A percentile compares a stretch with the other conserved stretches of the same genome.
Evolutionary conservation across 129 eudicot genomes (phyloP).

Genomic region (Erigeron canadensis): DNA sequence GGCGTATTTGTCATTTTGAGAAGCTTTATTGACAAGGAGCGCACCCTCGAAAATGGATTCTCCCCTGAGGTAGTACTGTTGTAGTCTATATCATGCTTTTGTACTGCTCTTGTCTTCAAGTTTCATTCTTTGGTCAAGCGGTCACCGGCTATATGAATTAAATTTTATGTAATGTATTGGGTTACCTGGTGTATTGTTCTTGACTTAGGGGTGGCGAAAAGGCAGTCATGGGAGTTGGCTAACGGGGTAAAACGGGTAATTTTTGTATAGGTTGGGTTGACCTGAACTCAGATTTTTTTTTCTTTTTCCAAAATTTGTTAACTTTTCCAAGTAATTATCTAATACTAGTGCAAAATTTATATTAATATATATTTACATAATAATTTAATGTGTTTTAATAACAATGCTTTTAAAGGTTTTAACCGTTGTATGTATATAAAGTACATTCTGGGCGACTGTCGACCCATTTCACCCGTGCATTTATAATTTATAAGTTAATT

Average conservation of each 20-base stretch:
- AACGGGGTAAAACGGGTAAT: not conserved
- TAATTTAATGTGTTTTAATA: not conserved
- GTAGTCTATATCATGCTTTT: not conserved
- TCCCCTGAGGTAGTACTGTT: slow-evolving; percentile 47
- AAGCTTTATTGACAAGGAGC: slow-evolving; percentile 55
- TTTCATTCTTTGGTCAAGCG: not conserved
- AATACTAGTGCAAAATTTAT: no score
- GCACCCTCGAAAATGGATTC: slow-evolving; percentile 59
- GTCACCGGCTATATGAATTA: not conserved
- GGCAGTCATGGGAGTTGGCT: not conserved
- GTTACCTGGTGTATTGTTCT: not conserved
- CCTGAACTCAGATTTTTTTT: not conserved
- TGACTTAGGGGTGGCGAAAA: not conserved
- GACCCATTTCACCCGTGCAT: not conserved
- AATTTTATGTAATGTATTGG: not conserved
- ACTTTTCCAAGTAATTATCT: not conserved
- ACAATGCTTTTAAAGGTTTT: not conserved
- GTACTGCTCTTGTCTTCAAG: not conserved
- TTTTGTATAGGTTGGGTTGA: not conserved
- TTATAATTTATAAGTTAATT: not conserved
- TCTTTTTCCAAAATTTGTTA: not conserved
- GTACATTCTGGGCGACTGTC: not conserved
- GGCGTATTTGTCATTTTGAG: slow-evolving; percentile 47
- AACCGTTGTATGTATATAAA: not conserved
- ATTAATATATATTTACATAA: not conserved